phyloP scores from a whole-genome alignment of 2,329 filamentous ascomycete genomes.

The Clonostachys rosea region DNA sequence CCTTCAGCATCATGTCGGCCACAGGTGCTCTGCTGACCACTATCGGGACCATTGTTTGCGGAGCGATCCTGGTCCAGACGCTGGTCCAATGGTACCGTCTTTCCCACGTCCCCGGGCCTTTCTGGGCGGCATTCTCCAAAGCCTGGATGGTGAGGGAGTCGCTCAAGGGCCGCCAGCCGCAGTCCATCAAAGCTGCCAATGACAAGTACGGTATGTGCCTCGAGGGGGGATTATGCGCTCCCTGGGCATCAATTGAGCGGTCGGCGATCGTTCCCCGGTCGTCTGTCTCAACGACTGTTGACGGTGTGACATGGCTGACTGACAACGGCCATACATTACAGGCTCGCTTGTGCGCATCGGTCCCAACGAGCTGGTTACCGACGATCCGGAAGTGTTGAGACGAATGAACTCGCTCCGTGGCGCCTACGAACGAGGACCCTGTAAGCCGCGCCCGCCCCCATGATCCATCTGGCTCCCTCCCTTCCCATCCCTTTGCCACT shows the following conservation, averaged over 20 bases:
- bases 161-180: slow-evolving; percentile 14
- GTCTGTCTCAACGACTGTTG: too few relatives aligned
- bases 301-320: too few relatives aligned
- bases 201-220: slow-evolving; percentile 16
- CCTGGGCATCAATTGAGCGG: background rate
- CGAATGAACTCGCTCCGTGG: slow-evolving; percentile 24
- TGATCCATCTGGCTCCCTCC: too few relatives aligned
- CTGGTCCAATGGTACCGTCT: slow-evolving; percentile 19
- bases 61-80: slow-evolving; percentile 7
- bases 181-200: slow-evolving; percentile 12
- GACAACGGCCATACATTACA: slow-evolving; percentile 3
- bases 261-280: too few relatives aligned
- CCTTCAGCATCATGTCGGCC: background rate
- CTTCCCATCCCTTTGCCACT: background rate
- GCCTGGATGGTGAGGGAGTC: slow-evolving; percentile 21
- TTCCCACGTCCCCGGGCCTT: slow-evolving; percentile 25
- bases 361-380: slow-evolving; percentile 25
- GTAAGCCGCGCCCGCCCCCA: slow-evolving; percentile 5
- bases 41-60: slow-evolving; percentile 5
- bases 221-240: background rate
- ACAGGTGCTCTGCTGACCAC: background rate
- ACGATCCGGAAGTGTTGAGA: slow-evolving; percentile 23
- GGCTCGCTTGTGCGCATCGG: slow-evolving; percentile 26
- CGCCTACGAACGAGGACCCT: slow-evolving; percentile 19
- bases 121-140: slow-evolving; percentile 22